Conservation (phyloP, 352 stramenopile species). For the Aphanomyces cochlioides region DNA sequence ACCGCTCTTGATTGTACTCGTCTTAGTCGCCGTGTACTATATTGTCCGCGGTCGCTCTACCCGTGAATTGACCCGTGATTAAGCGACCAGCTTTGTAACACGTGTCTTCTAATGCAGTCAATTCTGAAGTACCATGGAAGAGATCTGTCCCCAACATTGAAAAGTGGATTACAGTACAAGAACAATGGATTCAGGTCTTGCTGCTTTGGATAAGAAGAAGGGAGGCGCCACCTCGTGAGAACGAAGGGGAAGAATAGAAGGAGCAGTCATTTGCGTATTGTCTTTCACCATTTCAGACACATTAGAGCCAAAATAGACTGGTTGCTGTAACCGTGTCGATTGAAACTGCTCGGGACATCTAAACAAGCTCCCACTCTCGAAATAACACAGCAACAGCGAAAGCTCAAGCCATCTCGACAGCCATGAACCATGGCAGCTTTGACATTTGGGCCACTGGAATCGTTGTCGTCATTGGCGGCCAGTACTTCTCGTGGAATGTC, state of each 20-base stretch:
- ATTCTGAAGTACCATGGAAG: neutral
- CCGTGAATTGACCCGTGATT: neutral
- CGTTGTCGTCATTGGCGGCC: slow-evolving; percentile 37
- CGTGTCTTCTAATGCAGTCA: no score
- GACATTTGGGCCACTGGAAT: slow-evolving; percentile 43
- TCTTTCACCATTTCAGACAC: no score
- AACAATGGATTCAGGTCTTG: no score
- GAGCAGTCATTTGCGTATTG: neutral
- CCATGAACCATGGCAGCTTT: slow-evolving; percentile 15
- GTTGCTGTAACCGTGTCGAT: no score
- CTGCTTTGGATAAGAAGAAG: no score
- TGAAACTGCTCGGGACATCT: no score
- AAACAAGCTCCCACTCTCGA: neutral
- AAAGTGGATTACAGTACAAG: no score
- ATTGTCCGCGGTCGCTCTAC: neutral
- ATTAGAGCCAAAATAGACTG: no score
- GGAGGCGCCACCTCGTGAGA: no score
- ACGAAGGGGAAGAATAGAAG: no score
- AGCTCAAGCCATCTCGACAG: no score
- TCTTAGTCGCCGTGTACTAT: neutral
- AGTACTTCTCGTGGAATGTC: slow-evolving; percentile 43
- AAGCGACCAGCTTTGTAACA: neutral
- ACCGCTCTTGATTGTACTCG: neutral
- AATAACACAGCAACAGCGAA: neutral
- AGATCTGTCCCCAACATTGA: no score